phyloP scores from a whole-genome alignment of 2,329 filamentous ascomycete species.

The Rosellinia necatrix region DNA sequence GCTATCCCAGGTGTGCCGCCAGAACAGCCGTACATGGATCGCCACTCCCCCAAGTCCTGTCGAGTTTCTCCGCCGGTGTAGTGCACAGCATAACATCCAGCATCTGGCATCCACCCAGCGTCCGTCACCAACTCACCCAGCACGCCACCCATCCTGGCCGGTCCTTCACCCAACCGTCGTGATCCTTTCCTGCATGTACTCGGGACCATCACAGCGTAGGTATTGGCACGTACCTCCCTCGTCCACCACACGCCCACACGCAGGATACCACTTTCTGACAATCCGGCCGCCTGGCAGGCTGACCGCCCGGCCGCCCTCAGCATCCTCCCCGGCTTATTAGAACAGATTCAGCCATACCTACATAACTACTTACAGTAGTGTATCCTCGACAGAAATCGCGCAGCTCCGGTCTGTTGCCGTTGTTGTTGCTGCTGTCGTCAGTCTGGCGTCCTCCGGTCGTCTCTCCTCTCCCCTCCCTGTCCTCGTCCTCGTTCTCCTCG shows the following conservation, averaged over 20 bases:
- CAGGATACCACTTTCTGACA: not conserved
- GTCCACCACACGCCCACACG: too few relatives aligned
- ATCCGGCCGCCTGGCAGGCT: not conserved
- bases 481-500: slow-evolving; percentile 2
- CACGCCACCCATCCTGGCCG: not conserved
- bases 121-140: too few relatives aligned
- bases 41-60: too few relatives aligned
- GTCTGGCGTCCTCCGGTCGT: too few relatives aligned
- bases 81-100: not conserved
- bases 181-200: slow-evolving; percentile 19
- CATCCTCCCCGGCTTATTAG: slow-evolving; percentile 1
- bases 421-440: too few relatives aligned
- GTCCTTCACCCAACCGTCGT: not conserved
- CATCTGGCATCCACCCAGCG: not conserved
- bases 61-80: not conserved
- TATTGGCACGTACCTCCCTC: not conserved
- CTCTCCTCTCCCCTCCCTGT: not conserved
- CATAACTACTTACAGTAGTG: not conserved
- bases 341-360: slow-evolving; percentile 11
- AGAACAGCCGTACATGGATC: too few relatives aligned
- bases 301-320: slow-evolving; percentile 3
- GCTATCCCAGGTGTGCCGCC: too few relatives aligned
- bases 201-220: slow-evolving; percentile 12
- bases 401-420: too few relatives aligned
- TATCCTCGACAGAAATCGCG: slow-evolving; percentile 20